phyloP scores from a whole-genome alignment of 2,329 filamentous ascomycete species.

The Aspergillus arachidicola region DNA sequence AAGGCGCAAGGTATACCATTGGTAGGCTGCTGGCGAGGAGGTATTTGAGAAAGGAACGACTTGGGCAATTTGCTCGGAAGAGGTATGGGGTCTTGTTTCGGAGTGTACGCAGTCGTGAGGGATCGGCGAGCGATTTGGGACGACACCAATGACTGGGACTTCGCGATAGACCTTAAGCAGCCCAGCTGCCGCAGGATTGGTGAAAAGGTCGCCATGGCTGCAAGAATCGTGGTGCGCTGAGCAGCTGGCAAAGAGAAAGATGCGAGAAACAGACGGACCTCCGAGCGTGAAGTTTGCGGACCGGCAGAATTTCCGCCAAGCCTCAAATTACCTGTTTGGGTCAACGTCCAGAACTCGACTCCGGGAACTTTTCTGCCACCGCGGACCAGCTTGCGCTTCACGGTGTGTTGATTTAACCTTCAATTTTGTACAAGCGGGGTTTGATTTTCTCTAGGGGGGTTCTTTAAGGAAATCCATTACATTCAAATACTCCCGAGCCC shows the following conservation, averaged over 20 bases:
- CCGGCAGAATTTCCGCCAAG: conserved; percentile 44
- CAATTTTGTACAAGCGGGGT: background rate
- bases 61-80: conserved; percentile 45
- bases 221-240: conserved; percentile 22
- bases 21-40: conserved; percentile 40
- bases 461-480: background rate
- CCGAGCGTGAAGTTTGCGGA: conserved; percentile 33
- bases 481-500: background rate
- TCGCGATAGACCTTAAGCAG: conserved; percentile 67
- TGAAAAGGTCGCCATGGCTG: conserved; percentile 63
- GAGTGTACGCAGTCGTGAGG: conserved; percentile 53
- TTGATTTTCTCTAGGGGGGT: background rate
- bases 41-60: conserved; percentile 47
- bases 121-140: conserved; percentile 51
- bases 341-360: conserved; percentile 17
- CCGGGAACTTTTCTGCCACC: conserved; percentile 33
- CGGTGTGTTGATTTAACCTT: conserved; percentile 6
- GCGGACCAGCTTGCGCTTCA: conserved; percentile 15
- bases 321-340: conserved; percentile 29
- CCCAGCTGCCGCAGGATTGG: conserved; percentile 66
- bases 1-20: conserved; percentile 32
- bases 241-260: conserved; percentile 17
- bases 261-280: conserved; percentile 18
- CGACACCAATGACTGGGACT: conserved; percentile 56
- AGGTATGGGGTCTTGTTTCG: conserved; percentile 43